Percentiles rank a stretch among this genome's conserved stretches.
Evolutionary conservation across 768 basidiomycete species (phyloP).

Genomic region (Boletus subparvulus): DNA sequence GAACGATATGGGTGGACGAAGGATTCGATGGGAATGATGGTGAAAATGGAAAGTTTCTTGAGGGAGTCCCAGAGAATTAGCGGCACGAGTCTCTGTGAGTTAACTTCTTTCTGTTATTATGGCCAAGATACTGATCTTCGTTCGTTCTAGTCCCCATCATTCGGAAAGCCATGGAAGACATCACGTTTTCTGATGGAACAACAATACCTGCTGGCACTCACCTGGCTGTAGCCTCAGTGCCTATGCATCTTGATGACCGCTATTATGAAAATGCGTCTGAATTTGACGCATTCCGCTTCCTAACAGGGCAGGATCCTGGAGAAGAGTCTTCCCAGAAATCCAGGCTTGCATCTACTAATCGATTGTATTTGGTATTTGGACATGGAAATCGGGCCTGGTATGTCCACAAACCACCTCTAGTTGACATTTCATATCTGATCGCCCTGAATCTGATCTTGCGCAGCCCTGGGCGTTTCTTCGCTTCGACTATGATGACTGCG

Average conservation of each 20-base stretch:
- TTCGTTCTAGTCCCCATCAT: constrained; percentile 28
- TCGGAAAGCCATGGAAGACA: constrained; percentile 35
- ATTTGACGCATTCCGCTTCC: constrained; percentile 45
- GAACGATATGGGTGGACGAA: constrained; percentile 35
- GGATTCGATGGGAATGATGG: constrained; percentile 32
- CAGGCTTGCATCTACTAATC: constrained; percentile 31
- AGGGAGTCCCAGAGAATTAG: constrained; percentile 40
- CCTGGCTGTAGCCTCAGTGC: constrained; percentile 31
- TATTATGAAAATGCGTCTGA: constrained; percentile 42
- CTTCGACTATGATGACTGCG: constrained; percentile 38
- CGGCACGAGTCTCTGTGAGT: constrained; percentile 35
- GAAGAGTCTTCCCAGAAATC: constrained; percentile 26
- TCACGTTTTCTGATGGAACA: constrained; percentile 36
- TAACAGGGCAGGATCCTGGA: constrained; percentile 24
- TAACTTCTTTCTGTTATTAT: background rate
- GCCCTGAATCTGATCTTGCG: background rate
- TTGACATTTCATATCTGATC: constrained; percentile 4
- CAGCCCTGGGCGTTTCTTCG: constrained; percentile 46
- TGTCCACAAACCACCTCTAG: constrained; percentile 9
- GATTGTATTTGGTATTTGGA: constrained; percentile 37
- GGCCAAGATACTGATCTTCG: constrained; percentile 4
- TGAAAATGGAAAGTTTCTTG: constrained; percentile 45
- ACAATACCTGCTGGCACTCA: constrained; percentile 40
- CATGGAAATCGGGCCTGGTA: constrained; percentile 37
- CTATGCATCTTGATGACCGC: constrained; percentile 41